Evolutionary conservation across 2,329 filamentous ascomycete species (phyloP), one percentile per base, ranked within the genome.

Genomic region (Coniochaeta sp.): DNA sequence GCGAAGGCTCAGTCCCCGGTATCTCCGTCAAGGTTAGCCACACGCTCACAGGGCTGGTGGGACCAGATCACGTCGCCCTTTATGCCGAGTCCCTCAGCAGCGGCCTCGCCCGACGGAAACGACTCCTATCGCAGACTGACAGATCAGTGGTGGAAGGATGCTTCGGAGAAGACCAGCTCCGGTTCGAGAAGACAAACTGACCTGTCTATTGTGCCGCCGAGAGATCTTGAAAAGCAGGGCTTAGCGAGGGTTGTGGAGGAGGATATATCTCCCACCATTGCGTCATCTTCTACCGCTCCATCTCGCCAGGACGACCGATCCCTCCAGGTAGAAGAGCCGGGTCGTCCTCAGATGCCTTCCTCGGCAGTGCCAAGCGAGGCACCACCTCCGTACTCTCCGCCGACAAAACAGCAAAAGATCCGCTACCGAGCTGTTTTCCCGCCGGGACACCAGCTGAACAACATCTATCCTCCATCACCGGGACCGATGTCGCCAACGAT

Each of bases 41-140:
- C 45, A 10, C 76, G 75, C 51, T 85, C 84, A 24, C 75, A 77
- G 54, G 87, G 87, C 18, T 91, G 87, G 86, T 91, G 87, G 87
- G 87, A 89, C 60, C 77, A 87, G 57, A 81, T 91, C 51, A 84
- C 79, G 7, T 87, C 86, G 1, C 87, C 87, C 0, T 90, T 90
- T 60, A 60, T 68, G 14, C 73, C 77, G 30, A 58, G 55, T 12
- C 59, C 75, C 58, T 60, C 67, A 13, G 75, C 73, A 32, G 73
- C 77, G 20, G 68, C 71, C 46, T 70, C 67, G 46, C 67, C 68
- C 46, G 67, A 61, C 58, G 52, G 65, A 48, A 65, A 62, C 51
- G 50, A 48, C 56, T 20, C 50, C 58, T 31, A 64, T 59, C 27
- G 61, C 55, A 53, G 62, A 46, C 54, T 64, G 56, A 59, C 61